Evolutionary conservation across 208 protist species (phyloP).

Genomic region (Crithidia brevicula): DNA sequence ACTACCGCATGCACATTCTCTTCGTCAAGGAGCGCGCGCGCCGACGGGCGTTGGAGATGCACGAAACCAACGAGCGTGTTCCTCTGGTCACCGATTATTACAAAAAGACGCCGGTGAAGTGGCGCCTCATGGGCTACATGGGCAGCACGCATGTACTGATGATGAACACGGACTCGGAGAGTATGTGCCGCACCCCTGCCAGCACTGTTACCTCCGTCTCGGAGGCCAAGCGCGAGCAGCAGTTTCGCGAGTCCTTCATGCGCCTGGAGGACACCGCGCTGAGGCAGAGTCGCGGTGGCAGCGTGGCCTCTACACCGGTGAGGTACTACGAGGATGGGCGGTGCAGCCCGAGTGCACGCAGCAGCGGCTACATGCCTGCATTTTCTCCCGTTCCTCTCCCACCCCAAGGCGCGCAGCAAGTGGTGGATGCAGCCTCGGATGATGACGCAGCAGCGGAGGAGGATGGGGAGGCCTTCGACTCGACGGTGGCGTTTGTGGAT

Average conservation of each 20-base stretch:
- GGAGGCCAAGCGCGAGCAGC: constrained; percentile 12
- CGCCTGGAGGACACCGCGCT: constrained; percentile 10
- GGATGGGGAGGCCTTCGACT: not conserved
- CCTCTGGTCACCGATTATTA: constrained; percentile 28
- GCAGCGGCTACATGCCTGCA: not conserved
- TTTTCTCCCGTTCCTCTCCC: constrained; percentile 1
- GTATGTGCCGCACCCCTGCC: constrained; percentile 1
- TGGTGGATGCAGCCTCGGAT: not conserved
- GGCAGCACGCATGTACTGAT: not conserved
- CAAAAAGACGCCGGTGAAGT: constrained; percentile 15
- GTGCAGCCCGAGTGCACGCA: constrained; percentile 8
- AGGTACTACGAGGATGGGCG: not conserved
- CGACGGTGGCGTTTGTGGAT: constrained; percentile 8
- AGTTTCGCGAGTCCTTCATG: constrained; percentile 25
- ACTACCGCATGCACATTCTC: constrained; percentile 63
- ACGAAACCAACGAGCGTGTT: constrained; percentile 42
- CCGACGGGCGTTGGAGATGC: constrained; percentile 43
- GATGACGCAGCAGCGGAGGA: not conserved
- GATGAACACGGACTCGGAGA: constrained; percentile 3
- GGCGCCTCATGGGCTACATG: constrained; percentile 13
- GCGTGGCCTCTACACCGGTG: not conserved
- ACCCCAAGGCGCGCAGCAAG: not conserved
- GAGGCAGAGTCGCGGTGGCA: not conserved
- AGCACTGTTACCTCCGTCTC: constrained; percentile 12
- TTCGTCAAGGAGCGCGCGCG: constrained; percentile 50